Conservation (phyloP, 805 yeast genomes). For the Nematodospora valgi region DNA sequence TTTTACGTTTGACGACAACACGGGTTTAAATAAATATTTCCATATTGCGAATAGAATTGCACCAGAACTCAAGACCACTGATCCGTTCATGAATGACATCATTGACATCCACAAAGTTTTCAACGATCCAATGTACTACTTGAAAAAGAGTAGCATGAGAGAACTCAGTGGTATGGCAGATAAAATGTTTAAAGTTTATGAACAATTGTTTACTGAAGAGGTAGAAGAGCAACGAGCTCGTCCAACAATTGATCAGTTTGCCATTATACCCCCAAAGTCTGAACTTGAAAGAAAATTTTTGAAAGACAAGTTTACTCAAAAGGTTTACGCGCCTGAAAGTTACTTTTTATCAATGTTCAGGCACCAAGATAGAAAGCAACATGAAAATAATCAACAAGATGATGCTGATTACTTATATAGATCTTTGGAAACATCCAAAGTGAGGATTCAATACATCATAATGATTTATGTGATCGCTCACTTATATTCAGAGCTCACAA, state of each 20-base stretch:
- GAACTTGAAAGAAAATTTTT: constrained; percentile 15
- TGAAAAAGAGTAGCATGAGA: constrained; percentile 19
- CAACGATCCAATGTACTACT: constrained; percentile 32
- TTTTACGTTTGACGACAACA: constrained; percentile 39
- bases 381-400: constrained; percentile 15
- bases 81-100: constrained; percentile 31
- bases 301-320: constrained; percentile 15
- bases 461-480: constrained; percentile 21
- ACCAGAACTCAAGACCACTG: constrained; percentile 20
- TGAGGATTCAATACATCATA: constrained; percentile 7
- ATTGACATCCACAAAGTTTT: constrained; percentile 26
- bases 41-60: constrained; percentile 24
- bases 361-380: constrained; percentile 12
- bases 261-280: constrained; percentile 13
- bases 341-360: constrained; percentile 33
- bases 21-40: constrained; percentile 42
- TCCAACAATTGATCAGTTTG: constrained; percentile 16
- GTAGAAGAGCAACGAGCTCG: constrained; percentile 13
- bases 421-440: constrained; percentile 16
- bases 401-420: constrained; percentile 2
- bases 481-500: constrained; percentile 28
- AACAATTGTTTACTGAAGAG: constrained; percentile 30
- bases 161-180: constrained; percentile 20
- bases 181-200: constrained; percentile 23
- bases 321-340: constrained; percentile 32